Base-by-base conservation (phyloP, 768 basidiomycete species). In the Tricholoma hemisulphureum region DNA sequence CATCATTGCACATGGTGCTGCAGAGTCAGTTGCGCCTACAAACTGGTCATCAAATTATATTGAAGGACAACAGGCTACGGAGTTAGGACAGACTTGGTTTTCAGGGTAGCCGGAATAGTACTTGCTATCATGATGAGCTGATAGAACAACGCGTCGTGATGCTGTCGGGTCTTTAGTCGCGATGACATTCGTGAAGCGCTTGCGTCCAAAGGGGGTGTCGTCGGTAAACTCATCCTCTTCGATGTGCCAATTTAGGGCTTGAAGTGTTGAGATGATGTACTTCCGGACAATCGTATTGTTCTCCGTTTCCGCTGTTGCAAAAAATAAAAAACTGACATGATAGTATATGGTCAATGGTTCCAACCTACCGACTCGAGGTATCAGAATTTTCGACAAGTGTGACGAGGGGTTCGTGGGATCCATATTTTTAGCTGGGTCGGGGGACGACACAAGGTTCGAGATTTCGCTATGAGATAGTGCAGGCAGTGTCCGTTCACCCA, bases 21-120 rank as follows among this genome's bases (percentile, higher is more conserved):
- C 97, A 1, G 95, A 97, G 69, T 99, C 97, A 9, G 95, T 98
- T 8, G 97, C 97, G 31, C 97, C 97, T 66, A 99, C 77, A 69
- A 99, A 99, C 92, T 98, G 34, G 37, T 18, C 43, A 37, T 63
- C 8, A 18, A 53, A 57, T 62, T 50, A 41, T 34, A 56, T 32
- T 29, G 35, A 52, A 52, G 9, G 20, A 43, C 61, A 59, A 53
- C 26, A 4, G 20, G 26, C 52, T 32, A 51, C n/a, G 1, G 28
- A 28, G 37, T 41, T 26, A 6, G 26, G 28, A 7, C 46, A 20
- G 65, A 91, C 94, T 77, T 92, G 88, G 67, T 92, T 90, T 34
- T 82, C 71, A 4, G 92, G 90, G 59, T 79, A 87, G 1, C 69
- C 71, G 0, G 86, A 75, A 63, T 89, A 95, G 73, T 84, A 95